Evolutionary conservation across 164 flowering plant species (phyloP).

Genomic region (Magnolia officinalis): DNA sequence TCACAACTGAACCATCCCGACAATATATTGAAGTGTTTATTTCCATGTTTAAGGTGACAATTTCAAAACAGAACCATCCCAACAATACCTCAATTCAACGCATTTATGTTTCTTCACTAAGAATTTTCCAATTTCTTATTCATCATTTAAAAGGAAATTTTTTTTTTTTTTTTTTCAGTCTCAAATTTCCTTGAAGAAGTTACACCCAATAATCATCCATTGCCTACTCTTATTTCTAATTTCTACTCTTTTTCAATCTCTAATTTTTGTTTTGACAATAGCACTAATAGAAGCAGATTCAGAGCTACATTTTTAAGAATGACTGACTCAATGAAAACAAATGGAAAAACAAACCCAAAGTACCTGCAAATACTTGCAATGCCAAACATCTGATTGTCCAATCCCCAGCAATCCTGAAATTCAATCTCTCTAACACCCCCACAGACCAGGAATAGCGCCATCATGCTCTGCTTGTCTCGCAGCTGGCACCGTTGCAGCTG

Average conservation of each 20-base stretch:
- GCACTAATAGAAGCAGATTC: not conserved
- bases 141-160: not conserved
- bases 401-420: slow-evolving; percentile 85
- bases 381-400: slow-evolving; percentile 62
- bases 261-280: no score
- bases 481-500: slow-evolving; percentile 78
- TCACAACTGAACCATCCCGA: not conserved
- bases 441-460: slow-evolving; percentile 65
- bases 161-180: no score
- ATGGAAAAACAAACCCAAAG: not conserved
- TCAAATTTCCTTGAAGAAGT: no score
- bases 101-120: not conserved
- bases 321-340: not conserved
- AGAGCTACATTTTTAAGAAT: not conserved
- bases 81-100: not conserved
- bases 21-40: not conserved
- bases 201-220: not conserved
- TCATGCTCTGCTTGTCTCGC: slow-evolving; percentile 52
- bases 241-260: no score
- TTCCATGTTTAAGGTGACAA: not conserved
- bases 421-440: slow-evolving; percentile 51
- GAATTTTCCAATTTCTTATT: not conserved
- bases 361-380: slow-evolving; percentile 69
- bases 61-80: not conserved
- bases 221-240: not conserved